Base-by-base conservation (phyloP, 2,329 filamentous ascomycete species). In the Ophiostoma angusticollis region DNA sequence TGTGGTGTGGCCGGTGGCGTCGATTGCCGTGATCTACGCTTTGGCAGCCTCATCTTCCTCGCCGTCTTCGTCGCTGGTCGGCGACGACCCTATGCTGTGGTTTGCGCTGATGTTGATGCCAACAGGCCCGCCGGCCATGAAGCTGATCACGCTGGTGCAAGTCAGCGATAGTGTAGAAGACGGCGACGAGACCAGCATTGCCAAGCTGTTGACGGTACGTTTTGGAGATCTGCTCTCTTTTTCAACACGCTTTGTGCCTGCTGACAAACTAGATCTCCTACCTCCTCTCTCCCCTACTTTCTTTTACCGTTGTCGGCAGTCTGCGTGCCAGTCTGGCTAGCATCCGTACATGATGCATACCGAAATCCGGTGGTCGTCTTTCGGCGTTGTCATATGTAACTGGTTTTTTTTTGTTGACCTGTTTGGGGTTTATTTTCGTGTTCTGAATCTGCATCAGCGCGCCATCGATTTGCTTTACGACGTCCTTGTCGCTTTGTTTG, bases 51-150 rank as follows among this genome's bases (percentile, higher is more conserved):
- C n/a, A n/a, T n/a, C n/a, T n/a, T n/a, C n/a, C n/a, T n/a, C n/a
- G n/a, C 64, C 61, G 2, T 64, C 61, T 39, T 78, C 74, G 0
- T 46, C 49, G 0, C 28, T 72, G 3, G 50, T 82, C 3, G 60
- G 62, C 4, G 48, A 60, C 3, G 78, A 82, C 50, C 75, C 75
- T 0, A 70, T 81, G 46, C 55, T 82, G 23, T 80, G 74, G 74
- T 81, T 81, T 49, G 62, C 59, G 13, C 54, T 66, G 51, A 65
- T 64, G 60, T 46, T 67, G 30, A 66, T 68, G 64, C 64, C 65
- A 0, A 59, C 58, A 6, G 64, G 65, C 0, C 64, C 64, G 5
- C 58, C 61, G 3, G 65, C 64, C 2, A 65, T 65, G 58, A 67
- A 67, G 48, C 45, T 68, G 5, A 60, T 65, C 19, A 61, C 62